phyloP scores from a whole-genome alignment of 768 basidiomycete genomes.

The Pisolithus albus region DNA sequence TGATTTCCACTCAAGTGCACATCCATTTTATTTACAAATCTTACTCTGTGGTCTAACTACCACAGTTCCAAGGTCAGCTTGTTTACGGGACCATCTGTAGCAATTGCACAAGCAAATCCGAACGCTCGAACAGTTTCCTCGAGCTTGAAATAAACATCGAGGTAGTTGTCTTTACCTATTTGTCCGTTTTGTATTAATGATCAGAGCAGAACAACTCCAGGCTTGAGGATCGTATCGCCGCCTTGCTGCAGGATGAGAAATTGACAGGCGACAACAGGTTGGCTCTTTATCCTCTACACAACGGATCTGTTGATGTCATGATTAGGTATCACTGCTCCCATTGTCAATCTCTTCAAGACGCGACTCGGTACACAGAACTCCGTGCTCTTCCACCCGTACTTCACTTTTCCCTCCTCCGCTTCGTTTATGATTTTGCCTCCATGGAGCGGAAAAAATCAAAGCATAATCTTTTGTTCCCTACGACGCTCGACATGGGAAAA shows the following conservation, averaged over 20 bases:
- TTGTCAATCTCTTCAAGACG: constrained; percentile 70
- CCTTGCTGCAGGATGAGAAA: constrained; percentile 59
- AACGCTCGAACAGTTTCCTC: constrained; percentile 65
- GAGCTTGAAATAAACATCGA: constrained; percentile 86
- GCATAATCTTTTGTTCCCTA: constrained; percentile 72
- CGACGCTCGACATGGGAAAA: constrained; percentile 60
- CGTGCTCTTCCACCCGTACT: constrained; percentile 75
- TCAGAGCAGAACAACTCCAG: constrained; percentile 53
- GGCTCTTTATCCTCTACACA: constrained; percentile 9
- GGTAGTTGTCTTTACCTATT: constrained; percentile 30
- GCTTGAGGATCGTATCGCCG: constrained; percentile 67
- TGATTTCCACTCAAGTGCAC: constrained; percentile 68
- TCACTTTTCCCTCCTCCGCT: constrained; percentile 90
- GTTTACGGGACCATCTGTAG: constrained; percentile 77
- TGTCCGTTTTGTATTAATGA: background rate
- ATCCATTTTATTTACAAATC: background rate
- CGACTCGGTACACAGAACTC: constrained; percentile 69
- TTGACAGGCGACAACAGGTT: constrained; percentile 82
- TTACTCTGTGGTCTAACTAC: constrained; percentile 3
- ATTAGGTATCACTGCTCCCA: constrained; percentile 72
- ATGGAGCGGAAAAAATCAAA: constrained; percentile 87
- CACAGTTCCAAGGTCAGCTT: constrained; percentile 81
- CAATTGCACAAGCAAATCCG: constrained; percentile 60
- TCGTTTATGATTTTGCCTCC: constrained; percentile 74
- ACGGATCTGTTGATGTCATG: background rate